Conservation (phyloP, 495 filamentous ascomycete species). For the Glonium stellatum region DNA sequence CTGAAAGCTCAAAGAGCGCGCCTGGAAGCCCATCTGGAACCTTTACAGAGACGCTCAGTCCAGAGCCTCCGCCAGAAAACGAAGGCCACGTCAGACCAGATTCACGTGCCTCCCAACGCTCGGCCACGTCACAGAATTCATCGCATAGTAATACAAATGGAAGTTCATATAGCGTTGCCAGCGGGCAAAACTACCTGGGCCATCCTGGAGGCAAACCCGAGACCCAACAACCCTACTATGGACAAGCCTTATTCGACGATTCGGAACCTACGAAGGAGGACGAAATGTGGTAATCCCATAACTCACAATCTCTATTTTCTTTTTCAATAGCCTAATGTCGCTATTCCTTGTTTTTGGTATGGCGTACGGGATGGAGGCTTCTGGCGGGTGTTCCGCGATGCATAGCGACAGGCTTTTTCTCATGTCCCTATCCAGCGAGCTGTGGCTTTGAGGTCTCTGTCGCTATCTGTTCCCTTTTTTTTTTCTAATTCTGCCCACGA, state of each 20-base stretch:
- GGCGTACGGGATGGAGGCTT: not conserved
- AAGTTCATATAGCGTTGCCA: constrained; percentile 32
- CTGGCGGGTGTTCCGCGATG: not conserved
- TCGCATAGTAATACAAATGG: constrained; percentile 16
- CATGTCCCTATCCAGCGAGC: not conserved
- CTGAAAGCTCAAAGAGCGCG: constrained; percentile 6
- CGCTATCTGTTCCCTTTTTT: not conserved
- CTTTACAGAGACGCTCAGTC: not conserved
- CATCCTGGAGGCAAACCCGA: constrained; percentile 16
- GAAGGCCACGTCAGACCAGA: constrained; percentile 16
- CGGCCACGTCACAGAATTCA: constrained; percentile 22
- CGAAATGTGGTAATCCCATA: constrained; percentile 25
- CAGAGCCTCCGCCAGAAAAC: not conserved
- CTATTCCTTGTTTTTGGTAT: not conserved
- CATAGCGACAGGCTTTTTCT: not conserved
- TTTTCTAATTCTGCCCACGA: not conserved
- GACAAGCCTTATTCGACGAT: constrained; percentile 21
- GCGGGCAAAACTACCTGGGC: constrained; percentile 33
- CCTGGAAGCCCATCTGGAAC: not conserved
- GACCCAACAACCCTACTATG: constrained; percentile 11
- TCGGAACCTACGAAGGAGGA: constrained; percentile 16
- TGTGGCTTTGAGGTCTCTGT: not conserved
- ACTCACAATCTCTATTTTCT: not conserved
- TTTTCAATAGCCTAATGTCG: not conserved
- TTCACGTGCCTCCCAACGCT: constrained; percentile 12